These are phyloP conservation scores for Trapa incisa DNA, from an alignment of 345 rosid species.

Conservation along the genomic window DNA sequence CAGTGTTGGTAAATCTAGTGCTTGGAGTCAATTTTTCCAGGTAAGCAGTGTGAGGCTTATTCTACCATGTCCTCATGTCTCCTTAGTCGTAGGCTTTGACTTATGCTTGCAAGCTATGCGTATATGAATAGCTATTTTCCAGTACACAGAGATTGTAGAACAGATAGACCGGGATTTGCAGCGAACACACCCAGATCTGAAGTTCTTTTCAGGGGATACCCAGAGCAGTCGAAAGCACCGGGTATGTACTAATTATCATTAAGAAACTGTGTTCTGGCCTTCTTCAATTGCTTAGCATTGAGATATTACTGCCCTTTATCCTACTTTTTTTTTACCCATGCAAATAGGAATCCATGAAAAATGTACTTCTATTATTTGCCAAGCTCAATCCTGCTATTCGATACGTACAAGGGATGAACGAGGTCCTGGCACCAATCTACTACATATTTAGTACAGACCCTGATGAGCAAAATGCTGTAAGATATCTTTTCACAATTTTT, in stretches of 20 bases:
- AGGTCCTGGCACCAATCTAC: constrained; percentile 62
- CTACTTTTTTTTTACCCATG: not conserved
- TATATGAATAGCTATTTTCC: constrained; percentile 9
- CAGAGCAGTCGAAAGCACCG: constrained; percentile 42
- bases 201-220: constrained; percentile 52
- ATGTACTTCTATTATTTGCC: constrained; percentile 52
- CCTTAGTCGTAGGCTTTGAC: constrained; percentile 6
- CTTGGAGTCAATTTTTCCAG: constrained; percentile 58
- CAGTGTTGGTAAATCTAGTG: constrained; percentile 46
- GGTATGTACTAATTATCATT: constrained; percentile 18
- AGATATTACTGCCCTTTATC: not conserved
- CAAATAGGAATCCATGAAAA: constrained; percentile 55
- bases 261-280: not conserved
- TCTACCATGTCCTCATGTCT: constrained; percentile 2
- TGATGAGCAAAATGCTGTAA: constrained; percentile 47
- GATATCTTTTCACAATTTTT: constrained; percentile 3
- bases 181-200: constrained; percentile 62
- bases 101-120: constrained; percentile 7
- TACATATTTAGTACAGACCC: constrained; percentile 47
- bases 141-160: constrained; percentile 56
- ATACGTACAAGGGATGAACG: constrained; percentile 78
- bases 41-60: constrained; percentile 17
- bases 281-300: not conserved
- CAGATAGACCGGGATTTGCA: constrained; percentile 66
- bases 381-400: constrained; percentile 66